Evolutionary conservation across 2,329 filamentous ascomycete species (phyloP).

Genomic region (Biscogniauxia mediterranea): DNA sequence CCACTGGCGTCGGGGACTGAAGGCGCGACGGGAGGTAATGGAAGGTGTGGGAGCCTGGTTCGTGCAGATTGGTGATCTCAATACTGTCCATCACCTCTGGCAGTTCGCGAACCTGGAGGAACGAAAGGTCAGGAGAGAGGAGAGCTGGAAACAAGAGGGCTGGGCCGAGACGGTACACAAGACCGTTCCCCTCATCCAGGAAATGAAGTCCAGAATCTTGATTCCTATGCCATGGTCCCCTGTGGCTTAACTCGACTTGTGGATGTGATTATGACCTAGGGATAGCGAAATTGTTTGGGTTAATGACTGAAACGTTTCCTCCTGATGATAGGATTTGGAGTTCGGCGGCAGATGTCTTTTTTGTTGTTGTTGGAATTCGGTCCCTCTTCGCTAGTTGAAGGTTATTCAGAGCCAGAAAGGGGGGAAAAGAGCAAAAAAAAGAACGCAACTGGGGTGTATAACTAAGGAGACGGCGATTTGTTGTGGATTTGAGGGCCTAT

Average conservation of each 20-base stretch:
- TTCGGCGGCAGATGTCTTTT: neutral
- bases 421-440: no score
- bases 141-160: constrained; percentile 92
- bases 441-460: no score
- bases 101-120: constrained; percentile 97
- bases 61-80: constrained; percentile 94
- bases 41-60: constrained; percentile 98
- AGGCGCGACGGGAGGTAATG: constrained; percentile 93
- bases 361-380: neutral
- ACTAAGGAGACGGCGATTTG: no score
- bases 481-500: no score
- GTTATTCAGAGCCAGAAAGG: neutral
- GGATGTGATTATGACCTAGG: neutral
- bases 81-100: constrained; percentile 97
- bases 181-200: constrained; percentile 94
- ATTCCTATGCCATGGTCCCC: constrained; percentile 97
- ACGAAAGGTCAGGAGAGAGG: constrained; percentile 82
- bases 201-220: constrained; percentile 91
- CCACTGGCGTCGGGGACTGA: constrained; percentile 90
- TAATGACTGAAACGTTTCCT: neutral
- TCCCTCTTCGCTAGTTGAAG: neutral
- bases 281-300: neutral
- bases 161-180: constrained; percentile 98
- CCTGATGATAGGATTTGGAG: neutral
- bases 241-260: constrained; percentile 58